Percentiles rank a stretch among this genome's conserved stretches.
Evolutionary conservation across 2,329 filamentous ascomycete genomes (phyloP).

Genomic region (Akanthomyces dipterigenus): DNA sequence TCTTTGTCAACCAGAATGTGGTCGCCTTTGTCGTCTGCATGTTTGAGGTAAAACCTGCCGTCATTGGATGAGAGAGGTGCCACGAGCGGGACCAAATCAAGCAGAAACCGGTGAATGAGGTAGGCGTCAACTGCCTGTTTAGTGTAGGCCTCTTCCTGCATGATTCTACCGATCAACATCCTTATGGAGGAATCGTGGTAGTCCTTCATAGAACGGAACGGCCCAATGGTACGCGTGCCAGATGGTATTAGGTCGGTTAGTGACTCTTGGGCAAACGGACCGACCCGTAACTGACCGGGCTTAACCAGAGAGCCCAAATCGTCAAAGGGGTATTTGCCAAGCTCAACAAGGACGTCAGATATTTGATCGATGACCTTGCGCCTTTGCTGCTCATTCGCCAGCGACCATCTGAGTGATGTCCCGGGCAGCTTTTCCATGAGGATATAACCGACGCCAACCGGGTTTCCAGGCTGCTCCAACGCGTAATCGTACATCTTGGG

Average conservation of each 20-base stretch:
- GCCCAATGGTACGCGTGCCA: slow-evolving; percentile 26
- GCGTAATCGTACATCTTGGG: slow-evolving; percentile 32
- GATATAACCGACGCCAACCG: slow-evolving; percentile 33
- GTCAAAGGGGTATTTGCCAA: slow-evolving; percentile 29
- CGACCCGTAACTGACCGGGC: slow-evolving; percentile 20
- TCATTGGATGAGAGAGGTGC: slow-evolving; percentile 16
- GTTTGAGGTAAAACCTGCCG: slow-evolving; percentile 37
- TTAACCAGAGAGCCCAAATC: slow-evolving; percentile 29
- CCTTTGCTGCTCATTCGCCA: slow-evolving; percentile 26
- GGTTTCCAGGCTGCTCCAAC: slow-evolving; percentile 23
- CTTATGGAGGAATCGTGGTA: slow-evolving; percentile 27
- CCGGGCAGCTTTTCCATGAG: slow-evolving; percentile 36
- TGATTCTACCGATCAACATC: slow-evolving; percentile 31
- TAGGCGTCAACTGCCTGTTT: slow-evolving; percentile 28
- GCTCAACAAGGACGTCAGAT: slow-evolving; percentile 32
- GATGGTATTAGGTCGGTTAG: slow-evolving; percentile 27
- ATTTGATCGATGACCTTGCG: slow-evolving; percentile 31
- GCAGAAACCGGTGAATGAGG: slow-evolving; percentile 35
- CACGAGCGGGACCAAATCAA: slow-evolving; percentile 26
- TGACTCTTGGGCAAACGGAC: slow-evolving; percentile 31
- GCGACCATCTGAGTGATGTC: slow-evolving; percentile 29
- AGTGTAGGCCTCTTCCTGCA: slow-evolving; percentile 30
- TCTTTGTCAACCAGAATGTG: slow-evolving; percentile 9
- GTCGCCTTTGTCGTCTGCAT: slow-evolving; percentile 25
- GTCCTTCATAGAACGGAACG: slow-evolving; percentile 28